Evolutionary conservation across 1,139 yeast genomes (phyloP), one percentile per base, ranked within the genome.

Genomic region (Diutina siamensis): DNA sequence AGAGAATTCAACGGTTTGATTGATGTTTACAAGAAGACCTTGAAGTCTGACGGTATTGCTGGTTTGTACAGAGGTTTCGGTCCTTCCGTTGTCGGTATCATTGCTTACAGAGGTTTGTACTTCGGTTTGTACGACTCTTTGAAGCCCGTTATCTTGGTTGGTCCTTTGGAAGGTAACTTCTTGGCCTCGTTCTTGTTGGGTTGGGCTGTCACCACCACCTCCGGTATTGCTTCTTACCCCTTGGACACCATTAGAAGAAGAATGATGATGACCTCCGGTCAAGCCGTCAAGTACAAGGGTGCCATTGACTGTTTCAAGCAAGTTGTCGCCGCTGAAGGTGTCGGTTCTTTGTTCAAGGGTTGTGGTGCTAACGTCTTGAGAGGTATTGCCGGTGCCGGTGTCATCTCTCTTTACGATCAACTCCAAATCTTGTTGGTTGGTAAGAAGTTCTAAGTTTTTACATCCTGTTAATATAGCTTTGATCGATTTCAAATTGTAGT

Each of bases 381-480:
- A 75, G 87, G 87, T 76, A 85, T 82, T 60, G 89, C 88, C 67
- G 86, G 86, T 69, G 88, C 88, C 62, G 87, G 86, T 78, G 89
- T 81, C 57, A 78, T 81, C 65, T 80, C 88, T 67, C 65, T 80
- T 71, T 81, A 81, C 76, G 87, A 80, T 69, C 83, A 80, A 72
- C 72, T 80, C 70, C 87, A 81, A 72, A 61, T 78, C 68, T 71
- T 81, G 71, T 54, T 81, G 57, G 78, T 80, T 66, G 86, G 87
- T 64, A 78, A 79, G 79, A 79, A 80, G 73, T 78, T 76, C 74
- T 59, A 57, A 38, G 40, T 35, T 35, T 9, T 17, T 33, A 35
- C 22, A 18, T 35, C 40, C 18, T 35, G 40, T 35, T 35, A 35
- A 35, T 35, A 22, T 35, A 35, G 34, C 34, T n/a, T n/a, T 31